Evolutionary conservation across 202 grass and related monocot genomes (phyloP), one percentile per base, ranked within the genome.

Genomic region (Elaeis oleifera): DNA sequence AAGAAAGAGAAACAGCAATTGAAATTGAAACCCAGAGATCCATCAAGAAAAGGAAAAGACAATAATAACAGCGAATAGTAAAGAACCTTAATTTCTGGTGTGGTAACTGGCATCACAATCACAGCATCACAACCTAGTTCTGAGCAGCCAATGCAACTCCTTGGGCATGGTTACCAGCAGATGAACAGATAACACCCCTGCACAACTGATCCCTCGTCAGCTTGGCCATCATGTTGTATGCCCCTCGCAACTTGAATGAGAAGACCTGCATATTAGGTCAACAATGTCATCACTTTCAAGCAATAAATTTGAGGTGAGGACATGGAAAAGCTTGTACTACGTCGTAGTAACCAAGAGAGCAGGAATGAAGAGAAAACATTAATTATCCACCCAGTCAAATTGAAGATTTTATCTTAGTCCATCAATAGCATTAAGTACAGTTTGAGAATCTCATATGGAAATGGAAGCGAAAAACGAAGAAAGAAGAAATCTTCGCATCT

Each of bases 221-320:
- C 59, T 99, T 89, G 23, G 75, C 88, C 88, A 99, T 94, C 88
- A 99, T 99, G 62, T 99, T 99, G 61, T 99, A 99, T 72, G 94
- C 94, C 60, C 94, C 88, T 56, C 88, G 74, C 66, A 99, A 70
- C 63, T 99, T 99, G 80, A 99, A 99, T 54, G 94, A 99, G 59
- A 99, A 94, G 3, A 99, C 94, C 94, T 99, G 36, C 36, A 44
- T 31, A 6, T 31, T 31, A 44, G 3, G 36, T 44, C 36, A 13
- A 14, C 36, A 44, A 14, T 44, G 28, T 6, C 36, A 44, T 44
- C 36, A 13, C 36, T 13, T 44, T 11, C 8, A 44, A 44, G 36
- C 36, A 13, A 44, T 3, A 44, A 9, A 9, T 44, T 44, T 44
- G 36, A 44, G 11, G 11, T 44, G 36, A 1, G 2, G 11, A 44